Conservation (phyloP, 2,329 filamentous ascomycete genomes). For the Stagonosporopsis tanaceti region DNA sequence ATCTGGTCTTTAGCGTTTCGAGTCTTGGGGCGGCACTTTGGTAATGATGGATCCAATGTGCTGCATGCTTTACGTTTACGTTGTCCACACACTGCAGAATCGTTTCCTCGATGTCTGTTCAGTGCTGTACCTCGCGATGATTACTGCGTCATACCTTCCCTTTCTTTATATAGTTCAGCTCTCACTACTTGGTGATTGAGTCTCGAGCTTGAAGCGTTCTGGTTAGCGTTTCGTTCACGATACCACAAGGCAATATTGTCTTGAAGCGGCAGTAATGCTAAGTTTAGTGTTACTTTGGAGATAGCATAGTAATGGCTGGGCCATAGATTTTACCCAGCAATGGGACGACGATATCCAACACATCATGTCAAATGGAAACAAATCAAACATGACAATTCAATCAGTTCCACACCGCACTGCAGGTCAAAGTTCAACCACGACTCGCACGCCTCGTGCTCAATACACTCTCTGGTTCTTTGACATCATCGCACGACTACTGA, state of each 20-base stretch:
- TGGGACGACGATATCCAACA: conserved; percentile 9
- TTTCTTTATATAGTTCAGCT: conserved; percentile 11
- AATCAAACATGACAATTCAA: neutral
- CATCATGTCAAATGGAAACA: neutral
- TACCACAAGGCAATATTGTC: conserved; percentile 16
- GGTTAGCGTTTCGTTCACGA: conserved; percentile 18
- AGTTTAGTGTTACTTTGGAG: conserved; percentile 12
- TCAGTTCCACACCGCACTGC: neutral
- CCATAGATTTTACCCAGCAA: conserved; percentile 18
- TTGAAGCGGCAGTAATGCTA: conserved; percentile 14
- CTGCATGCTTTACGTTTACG: conserved; percentile 5
- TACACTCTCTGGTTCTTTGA: conserved; percentile 6
- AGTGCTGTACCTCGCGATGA: conserved; percentile 4
- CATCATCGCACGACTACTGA: conserved; percentile 13
- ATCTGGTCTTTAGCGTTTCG: neutral
- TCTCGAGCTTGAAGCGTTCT: conserved; percentile 21
- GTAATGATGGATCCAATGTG: conserved; percentile 14
- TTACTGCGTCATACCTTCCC: conserved; percentile 14
- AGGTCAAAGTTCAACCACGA: neutral
- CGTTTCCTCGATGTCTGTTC: neutral
- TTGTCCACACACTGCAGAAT: conserved; percentile 4
- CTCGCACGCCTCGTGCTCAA: neutral
- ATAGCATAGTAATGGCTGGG: conserved; percentile 11
- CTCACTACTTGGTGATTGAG: conserved; percentile 17
- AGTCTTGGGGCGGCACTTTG: conserved; percentile 9